These are phyloP conservation scores for Fragosphaeria purpurea DNA, from an alignment of 2,329 filamentous ascomycete species.

Conservation along the genomic window DNA sequence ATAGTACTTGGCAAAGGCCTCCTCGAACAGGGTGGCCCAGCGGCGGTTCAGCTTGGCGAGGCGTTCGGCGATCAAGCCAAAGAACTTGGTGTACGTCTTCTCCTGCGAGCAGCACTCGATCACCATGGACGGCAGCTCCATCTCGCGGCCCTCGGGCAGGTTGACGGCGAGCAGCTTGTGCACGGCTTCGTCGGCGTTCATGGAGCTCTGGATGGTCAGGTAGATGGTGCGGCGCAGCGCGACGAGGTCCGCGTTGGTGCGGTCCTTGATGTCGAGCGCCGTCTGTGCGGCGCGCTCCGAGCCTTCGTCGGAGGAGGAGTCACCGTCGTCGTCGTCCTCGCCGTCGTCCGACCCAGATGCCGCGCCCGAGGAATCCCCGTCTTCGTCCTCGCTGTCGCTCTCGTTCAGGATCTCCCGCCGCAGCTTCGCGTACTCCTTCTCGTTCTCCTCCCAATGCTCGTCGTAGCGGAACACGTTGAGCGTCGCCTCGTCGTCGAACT, in stretches of 20 bases:
- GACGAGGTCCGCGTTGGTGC: constrained; percentile 91
- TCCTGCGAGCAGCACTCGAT: constrained; percentile 96
- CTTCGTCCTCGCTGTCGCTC: constrained; percentile 56
- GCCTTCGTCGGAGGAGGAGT: constrained; percentile 44
- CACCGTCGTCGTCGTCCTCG: constrained; percentile 38
- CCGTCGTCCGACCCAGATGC: constrained; percentile 34
- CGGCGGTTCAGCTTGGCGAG: constrained; percentile 94
- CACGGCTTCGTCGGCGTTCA: constrained; percentile 91
- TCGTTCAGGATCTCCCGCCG: constrained; percentile 93
- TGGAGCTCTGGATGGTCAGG: constrained; percentile 92
- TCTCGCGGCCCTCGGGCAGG: constrained; percentile 75
- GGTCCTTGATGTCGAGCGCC: constrained; percentile 92
- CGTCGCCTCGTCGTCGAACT: constrained; percentile 73
- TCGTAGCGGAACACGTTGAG: constrained; percentile 97
- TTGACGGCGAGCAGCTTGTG: constrained; percentile 96
- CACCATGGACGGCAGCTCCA: constrained; percentile 90
- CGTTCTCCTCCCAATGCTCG: constrained; percentile 77
- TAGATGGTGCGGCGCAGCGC: constrained; percentile 92
- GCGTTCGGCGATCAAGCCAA: constrained; percentile 84
- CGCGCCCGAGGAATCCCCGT: constrained; percentile 29
- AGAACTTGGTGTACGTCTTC: constrained; percentile 95
- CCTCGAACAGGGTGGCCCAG: constrained; percentile 89
- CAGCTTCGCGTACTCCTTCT: constrained; percentile 79
- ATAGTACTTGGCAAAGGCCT: constrained; percentile 86
- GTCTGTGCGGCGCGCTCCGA: constrained; percentile 68